Conservation (phyloP, 805 yeast species). For the Yamadazyma kitorensis region DNA sequence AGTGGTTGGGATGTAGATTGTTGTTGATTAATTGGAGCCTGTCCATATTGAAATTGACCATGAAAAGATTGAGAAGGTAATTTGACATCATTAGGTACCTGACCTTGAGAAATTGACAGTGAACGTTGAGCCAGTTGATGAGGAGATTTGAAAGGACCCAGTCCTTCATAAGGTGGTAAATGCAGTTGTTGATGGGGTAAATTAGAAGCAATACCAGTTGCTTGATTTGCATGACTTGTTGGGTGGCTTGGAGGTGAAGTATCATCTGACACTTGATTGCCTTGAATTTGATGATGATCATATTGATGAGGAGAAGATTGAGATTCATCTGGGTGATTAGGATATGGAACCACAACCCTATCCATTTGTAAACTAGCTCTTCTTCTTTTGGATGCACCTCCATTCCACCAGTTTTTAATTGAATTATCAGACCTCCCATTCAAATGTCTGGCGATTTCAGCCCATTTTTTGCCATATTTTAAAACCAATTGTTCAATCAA, state of each 20-base stretch:
- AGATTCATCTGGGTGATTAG: not conserved
- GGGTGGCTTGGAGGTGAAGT: no score
- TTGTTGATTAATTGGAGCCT: constrained; percentile 1
- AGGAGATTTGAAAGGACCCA: not conserved
- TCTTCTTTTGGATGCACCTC: constrained; percentile 83
- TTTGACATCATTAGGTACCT: constrained; percentile 4
- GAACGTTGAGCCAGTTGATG: no score
- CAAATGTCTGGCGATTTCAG: constrained; percentile 84
- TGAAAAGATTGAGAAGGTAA: not conserved
- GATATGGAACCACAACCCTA: not conserved
- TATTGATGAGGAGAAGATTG: not conserved
- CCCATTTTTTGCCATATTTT: constrained; percentile 87
- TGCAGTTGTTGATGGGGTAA: constrained; percentile 1
- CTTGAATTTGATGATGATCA: no score
- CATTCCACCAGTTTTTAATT: constrained; percentile 95
- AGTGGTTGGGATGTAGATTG: constrained; percentile 7
- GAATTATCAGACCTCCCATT: constrained; percentile 90
- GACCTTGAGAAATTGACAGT: no score
- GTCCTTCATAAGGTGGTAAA: not conserved
- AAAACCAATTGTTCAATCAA: constrained; percentile 76
- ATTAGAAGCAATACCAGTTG: no score
- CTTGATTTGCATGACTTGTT: no score
- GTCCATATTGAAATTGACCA: constrained; percentile 3
- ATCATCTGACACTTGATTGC: no score
- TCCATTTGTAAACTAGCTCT: constrained; percentile 30